Evolutionary conservation across 768 basidiomycete species (phyloP).

Genomic region (Postia placenta): DNA sequence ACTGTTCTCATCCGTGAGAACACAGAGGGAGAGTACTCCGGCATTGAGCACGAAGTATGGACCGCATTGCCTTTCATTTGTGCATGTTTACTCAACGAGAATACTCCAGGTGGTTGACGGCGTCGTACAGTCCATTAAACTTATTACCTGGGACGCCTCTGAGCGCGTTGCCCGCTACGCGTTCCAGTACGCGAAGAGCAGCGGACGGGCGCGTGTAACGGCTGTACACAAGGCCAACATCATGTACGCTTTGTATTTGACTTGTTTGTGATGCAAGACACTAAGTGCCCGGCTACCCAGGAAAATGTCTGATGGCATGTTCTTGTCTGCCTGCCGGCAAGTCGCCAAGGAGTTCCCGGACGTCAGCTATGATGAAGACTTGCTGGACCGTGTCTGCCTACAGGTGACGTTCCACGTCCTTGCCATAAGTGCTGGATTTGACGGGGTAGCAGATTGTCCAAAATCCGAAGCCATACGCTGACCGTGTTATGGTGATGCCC

Average conservation of each 20-base stretch:
- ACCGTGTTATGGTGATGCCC: conserved; percentile 99
- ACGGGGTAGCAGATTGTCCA: conserved; percentile 61
- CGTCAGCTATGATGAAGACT: conserved; percentile 92
- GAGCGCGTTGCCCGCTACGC: conserved; percentile 98
- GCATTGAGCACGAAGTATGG: conserved; percentile 95
- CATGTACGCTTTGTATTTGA: conserved; percentile 54
- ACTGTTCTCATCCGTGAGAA: conserved; percentile 98
- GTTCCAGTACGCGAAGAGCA: conserved; percentile 92
- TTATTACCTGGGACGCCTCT: conserved; percentile 98
- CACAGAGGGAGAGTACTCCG: conserved; percentile 99
- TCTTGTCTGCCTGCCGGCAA: conserved; percentile 93
- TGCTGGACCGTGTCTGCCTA: conserved; percentile 93
- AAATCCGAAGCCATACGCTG: conserved; percentile 89
- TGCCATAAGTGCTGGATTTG: conserved; percentile 2
- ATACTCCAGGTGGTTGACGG: conserved; percentile 79
- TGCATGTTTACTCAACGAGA: conserved; percentile 1
- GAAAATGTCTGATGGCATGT: conserved; percentile 99
- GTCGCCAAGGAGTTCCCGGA: conserved; percentile 95
- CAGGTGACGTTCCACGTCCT: conserved; percentile 42
- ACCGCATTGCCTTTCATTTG: background rate
- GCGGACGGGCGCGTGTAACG: conserved; percentile 86
- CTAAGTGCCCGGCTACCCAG: conserved; percentile 32
- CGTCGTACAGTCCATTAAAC: conserved; percentile 98
- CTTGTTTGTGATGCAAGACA: background rate
- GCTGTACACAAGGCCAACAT: conserved; percentile 99